phyloP scores from a whole-genome alignment of 2,329 filamentous ascomycete species.

The Trichoderma endophyticum region DNA sequence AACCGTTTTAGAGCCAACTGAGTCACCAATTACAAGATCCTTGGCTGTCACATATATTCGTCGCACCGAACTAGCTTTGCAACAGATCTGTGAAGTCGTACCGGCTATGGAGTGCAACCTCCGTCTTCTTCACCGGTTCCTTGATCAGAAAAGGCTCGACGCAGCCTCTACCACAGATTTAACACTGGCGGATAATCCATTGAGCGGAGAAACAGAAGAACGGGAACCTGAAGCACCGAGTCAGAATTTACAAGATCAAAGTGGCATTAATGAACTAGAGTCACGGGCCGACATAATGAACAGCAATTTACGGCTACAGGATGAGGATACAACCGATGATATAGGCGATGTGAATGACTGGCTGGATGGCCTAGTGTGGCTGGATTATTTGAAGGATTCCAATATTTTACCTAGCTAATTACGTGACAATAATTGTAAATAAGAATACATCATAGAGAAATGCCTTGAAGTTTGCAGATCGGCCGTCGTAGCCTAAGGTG shows the following conservation, averaged over 20 bases:
- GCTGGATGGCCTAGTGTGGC: not conserved
- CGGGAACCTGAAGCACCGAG: not conserved
- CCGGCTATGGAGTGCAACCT: not conserved
- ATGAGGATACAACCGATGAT: not conserved
- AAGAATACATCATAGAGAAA: not conserved
- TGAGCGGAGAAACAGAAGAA: not conserved
- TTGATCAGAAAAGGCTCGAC: not conserved
- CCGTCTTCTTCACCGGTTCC: not conserved
- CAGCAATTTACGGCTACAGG: not conserved
- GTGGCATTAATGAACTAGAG: not conserved
- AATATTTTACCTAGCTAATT: not conserved
- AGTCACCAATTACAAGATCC: not conserved
- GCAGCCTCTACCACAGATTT: not conserved
- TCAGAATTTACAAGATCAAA: not conserved
- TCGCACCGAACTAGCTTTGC: not conserved
- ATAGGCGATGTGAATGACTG: not conserved
- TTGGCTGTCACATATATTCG: not conserved
- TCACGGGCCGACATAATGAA: not conserved
- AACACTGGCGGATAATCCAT: not conserved
- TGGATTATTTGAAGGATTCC: not conserved
- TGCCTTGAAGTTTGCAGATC: not conserved
- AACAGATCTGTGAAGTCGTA: not conserved
- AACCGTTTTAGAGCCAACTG: not conserved
- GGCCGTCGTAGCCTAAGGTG: not conserved
- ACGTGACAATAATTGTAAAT: not conserved